Evolutionary conservation across 169 alveolate species (phyloP), one percentile per base, ranked within the genome.

Genomic region (Eimeria sp.): DNA sequence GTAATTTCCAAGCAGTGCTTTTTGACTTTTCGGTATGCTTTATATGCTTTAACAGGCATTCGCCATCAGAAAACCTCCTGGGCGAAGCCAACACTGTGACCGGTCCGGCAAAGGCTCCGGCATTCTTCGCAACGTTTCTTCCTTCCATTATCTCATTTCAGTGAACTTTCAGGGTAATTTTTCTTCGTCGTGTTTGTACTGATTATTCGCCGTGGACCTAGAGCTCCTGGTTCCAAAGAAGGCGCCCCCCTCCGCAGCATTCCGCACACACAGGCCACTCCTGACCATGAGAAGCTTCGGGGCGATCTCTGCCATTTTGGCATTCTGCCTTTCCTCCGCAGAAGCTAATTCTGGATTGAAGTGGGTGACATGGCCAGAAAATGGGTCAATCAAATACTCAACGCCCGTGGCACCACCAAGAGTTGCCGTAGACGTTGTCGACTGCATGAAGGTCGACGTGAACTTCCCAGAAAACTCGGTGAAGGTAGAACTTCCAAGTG

Each of bases 221-320:
- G 65, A 76, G 87, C 40, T 76, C 1, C 65, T 76, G 65, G 34
- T 76, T 76, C 61, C 65, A 76, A 45, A 76, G 61, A 43, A 43
- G 87, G 57, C 30, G 61, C 87, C 65, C 4, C 25, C 43, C 45
- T 20, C 47, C 87, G 57, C 87, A 34, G 49, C 87, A 43, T 20
- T 43, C 43, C 61, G 87, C 61, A 73, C 90, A 82, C 90, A 82
- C 72, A 34, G 14, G 11, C 47, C 72, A 13, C 4, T 27, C 49
- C 63, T 82, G 72, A 82, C 75, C 51, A 82, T 82, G 90, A 82
- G 58, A 63, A 82, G 72, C 90, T 49, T 82, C 54, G 90, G 75
- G 75, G 75, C 72, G 70, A 47, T 82, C 20, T 49, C 90, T 27
- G 67, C 90, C 43, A n/a, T 82, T 25, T 54, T 82, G 90, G 67